These are phyloP conservation scores for Nakaseomyces glabratus DNA, from an alignment of 1,139 yeast species.

Conservation along the genomic window DNA sequence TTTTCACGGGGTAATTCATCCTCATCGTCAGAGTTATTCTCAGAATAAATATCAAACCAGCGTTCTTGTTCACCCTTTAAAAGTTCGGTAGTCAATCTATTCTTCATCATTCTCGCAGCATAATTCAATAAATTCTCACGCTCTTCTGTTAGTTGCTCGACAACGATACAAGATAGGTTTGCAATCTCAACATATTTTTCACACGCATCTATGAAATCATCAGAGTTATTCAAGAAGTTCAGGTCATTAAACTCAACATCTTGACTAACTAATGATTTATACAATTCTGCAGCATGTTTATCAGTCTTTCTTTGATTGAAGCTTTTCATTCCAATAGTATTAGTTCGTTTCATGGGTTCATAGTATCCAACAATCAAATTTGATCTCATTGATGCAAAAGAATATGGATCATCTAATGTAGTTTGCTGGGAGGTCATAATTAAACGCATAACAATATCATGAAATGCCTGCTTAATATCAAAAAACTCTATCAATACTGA, in stretches of 20 bases:
- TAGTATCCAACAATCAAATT: conserved; percentile 35
- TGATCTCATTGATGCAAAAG: conserved; percentile 53
- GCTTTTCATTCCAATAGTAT: conserved; percentile 8
- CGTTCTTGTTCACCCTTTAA: conserved; percentile 41
- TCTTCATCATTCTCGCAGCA: conserved; percentile 70
- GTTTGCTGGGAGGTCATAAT: conserved; percentile 63
- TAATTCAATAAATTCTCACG: conserved; percentile 61
- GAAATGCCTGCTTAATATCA: conserved; percentile 64
- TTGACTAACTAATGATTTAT: conserved; percentile 40
- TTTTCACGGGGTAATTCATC: conserved; percentile 24
- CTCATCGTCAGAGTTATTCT: conserved; percentile 14
- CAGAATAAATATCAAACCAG: conserved; percentile 15
- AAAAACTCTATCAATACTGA: conserved; percentile 58
- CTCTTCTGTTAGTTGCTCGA: conserved; percentile 56
- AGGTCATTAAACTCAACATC: conserved; percentile 39
- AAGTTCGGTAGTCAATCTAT: conserved; percentile 55
- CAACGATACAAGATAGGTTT: conserved; percentile 37
- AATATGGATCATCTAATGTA: conserved; percentile 66
- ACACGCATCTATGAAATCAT: conserved; percentile 27
- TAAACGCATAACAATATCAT: conserved; percentile 51
- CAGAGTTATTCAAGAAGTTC: conserved; percentile 41
- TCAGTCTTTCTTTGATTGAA: conserved; percentile 30
- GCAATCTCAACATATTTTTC: conserved; percentile 40
- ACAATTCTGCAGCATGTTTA: conserved; percentile 42
- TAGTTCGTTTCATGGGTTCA: conserved; percentile 29